Base-by-base conservation (phyloP, 495 filamentous ascomycete species). In the Xylaria acuta region DNA sequence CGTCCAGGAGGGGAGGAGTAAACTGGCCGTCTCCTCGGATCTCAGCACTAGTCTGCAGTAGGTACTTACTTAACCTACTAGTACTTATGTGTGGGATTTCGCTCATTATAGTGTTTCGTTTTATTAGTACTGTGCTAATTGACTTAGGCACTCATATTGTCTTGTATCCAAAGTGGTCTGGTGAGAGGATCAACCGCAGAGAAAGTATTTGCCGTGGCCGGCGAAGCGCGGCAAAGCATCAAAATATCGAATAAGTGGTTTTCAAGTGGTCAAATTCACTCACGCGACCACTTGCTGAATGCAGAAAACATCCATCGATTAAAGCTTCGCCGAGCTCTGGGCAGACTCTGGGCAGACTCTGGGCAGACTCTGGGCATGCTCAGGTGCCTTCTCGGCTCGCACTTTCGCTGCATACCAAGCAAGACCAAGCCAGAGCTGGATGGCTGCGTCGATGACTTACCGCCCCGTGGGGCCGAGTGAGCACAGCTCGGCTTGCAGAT, bases 271-370 rank as follows among this genome's bases (percentile, higher is more conserved):
- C 66, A 65, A 72, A 74, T 74, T 47, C 66, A 69, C 73, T 77
- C 77, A 79, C 77, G 74, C 77, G 77, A 79, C 64, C 77, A 78
- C 73, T 77, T 79, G 67, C 77, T 72, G 64, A 69, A 74, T 75
- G 41, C 70, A 76, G 77, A 71, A 76, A 54, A 56, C 5, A 2
- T n/a, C 16, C 7, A 45, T 58, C 25, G 51, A 45, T 45, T 41
- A 20, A 69, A 59, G 66, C 45, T 34, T 58, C n/a, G 49, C 38
- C 49, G 51, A 49, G 45, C 34, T 34, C 60, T 64, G 56, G 43
- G 65, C 25, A 69, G 41, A 56, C 64, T 69, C 70, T 56, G 64
- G 45, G 51, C 54, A 27, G n/a, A n/a, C 34, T 34, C 60, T 64
- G 56, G 43, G 65, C 25, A 69, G 41, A 56, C 64, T 69, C 70